These are phyloP conservation scores for Rheum nobile DNA, from an alignment of 148 eudicot species.

Conservation along the genomic window DNA sequence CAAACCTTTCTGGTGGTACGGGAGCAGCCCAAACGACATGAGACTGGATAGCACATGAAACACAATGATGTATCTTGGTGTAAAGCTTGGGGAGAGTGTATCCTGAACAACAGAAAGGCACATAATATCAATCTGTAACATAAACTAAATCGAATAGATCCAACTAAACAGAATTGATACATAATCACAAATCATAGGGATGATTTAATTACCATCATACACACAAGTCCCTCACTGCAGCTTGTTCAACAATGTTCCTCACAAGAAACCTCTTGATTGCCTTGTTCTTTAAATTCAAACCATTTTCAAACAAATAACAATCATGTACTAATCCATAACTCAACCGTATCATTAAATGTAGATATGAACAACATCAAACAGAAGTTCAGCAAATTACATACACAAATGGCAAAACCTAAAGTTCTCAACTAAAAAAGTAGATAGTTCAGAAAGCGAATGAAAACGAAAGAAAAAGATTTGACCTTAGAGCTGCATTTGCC, in stretches of 20 bases:
- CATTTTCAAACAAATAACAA: not conserved
- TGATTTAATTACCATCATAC: slow-evolving; percentile 28
- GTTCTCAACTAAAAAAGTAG: no score
- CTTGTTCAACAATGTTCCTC: slow-evolving; percentile 45
- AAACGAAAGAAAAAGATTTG: not conserved
- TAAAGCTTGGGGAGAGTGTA: no score
- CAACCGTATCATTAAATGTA: no score
- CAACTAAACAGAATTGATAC: not conserved
- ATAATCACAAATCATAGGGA: not conserved
- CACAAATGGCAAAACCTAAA: no score
- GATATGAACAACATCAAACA: no score
- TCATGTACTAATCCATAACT: not conserved
- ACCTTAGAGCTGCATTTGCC: slow-evolving; percentile 22
- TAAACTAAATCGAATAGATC: not conserved
- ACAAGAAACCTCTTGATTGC: slow-evolving; percentile 37
- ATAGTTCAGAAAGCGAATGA: not conserved
- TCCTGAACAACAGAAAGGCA: slow-evolving; percentile 5
- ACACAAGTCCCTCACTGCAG: slow-evolving; percentile 44
- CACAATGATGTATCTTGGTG: slow-evolving; percentile 30
- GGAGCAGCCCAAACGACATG: slow-evolving; percentile 35
- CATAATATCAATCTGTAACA: not conserved
- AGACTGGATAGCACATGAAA: slow-evolving; percentile 36
- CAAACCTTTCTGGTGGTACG: slow-evolving; percentile 19
- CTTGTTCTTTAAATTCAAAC: slow-evolving; percentile 19
- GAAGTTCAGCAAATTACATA: no score